Base-by-base conservation (phyloP, 371 early-diverging fungal species). In the Mortierella sp. region DNA sequence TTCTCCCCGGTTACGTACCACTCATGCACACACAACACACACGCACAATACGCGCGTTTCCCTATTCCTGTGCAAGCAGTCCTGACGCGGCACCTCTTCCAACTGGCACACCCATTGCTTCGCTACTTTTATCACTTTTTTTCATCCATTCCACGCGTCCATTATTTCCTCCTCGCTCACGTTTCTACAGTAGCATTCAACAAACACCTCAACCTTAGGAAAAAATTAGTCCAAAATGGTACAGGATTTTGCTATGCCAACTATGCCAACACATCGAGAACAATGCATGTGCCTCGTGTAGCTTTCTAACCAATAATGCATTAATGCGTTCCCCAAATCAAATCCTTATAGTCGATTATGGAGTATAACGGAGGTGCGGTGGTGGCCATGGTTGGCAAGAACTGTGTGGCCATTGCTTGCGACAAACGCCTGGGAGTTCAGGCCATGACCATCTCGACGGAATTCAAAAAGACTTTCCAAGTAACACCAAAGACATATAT, bases 301-400 rank as follows among this genome's bases (percentile, higher is more conserved):
- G 28, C 15, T 9, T 28, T 55, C 28, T 47, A 58, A 58, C 21
- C 19, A 45, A 48, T 9, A 22, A 55, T 32, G 55, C 10, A 55
- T 52, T 52, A 52, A n/a, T 52, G 21, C 21, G 10, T 5, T 21
- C 22, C 19, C 19, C 55, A 28, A 55, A 55, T 55, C 55, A 24
- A 28, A 28, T 55, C 22, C 28, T 28, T 28, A 28, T 84, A 92
- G 92, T 90, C 90, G 67, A 93, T 94, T 86, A 94, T 94, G 94
- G 89, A 92, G 86, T 96, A 96, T 84, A 97, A 97, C 88, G 98
- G 98, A 74, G 92, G 94, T 80, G 95, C 98, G 72, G 88, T 99
- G 67, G 95, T 99, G 77, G 99, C 99, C 77, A 99, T 99, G 99
- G 92, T 91, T 55, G 99, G 99, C 83, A 98, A 99, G 86, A 91